Evolutionary conservation across 495 filamentous ascomycete genomes (phyloP).

Genomic region (Platismatia glauca): DNA sequence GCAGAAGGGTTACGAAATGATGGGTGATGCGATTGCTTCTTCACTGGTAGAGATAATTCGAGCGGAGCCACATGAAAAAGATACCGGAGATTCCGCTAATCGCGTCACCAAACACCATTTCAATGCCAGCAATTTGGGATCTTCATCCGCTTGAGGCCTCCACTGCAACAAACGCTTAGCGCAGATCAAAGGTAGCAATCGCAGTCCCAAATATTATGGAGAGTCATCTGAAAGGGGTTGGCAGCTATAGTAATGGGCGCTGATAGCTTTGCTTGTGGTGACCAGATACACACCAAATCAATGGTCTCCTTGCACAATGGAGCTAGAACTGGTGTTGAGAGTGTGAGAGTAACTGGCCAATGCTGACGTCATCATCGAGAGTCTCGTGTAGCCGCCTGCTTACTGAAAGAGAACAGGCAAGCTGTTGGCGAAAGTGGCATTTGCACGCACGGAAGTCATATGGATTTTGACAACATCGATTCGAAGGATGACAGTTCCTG

Average conservation of each 20-base stretch:
- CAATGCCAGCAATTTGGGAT: neutral
- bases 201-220: neutral
- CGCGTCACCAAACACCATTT: neutral
- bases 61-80: neutral
- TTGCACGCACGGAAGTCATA: neutral
- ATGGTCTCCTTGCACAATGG: too few species aligned
- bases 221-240: neutral
- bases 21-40: slow-evolving; percentile 46
- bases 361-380: neutral
- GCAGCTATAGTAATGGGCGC: neutral
- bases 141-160: neutral
- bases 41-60: slow-evolving; percentile 29
- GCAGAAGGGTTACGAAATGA: slow-evolving; percentile 47
- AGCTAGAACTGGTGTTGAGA: too few species aligned
- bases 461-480: neutral
- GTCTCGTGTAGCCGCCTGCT: neutral
- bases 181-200: neutral
- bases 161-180: neutral
- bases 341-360: neutral
- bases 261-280: neutral
- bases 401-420: neutral
- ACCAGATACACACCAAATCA: neutral
- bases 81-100: neutral
- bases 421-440: neutral
- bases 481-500: neutral